These are phyloP conservation scores for Solanum sitiens DNA, from an alignment of 257 asterid genomes.

Conservation along the genomic window DNA sequence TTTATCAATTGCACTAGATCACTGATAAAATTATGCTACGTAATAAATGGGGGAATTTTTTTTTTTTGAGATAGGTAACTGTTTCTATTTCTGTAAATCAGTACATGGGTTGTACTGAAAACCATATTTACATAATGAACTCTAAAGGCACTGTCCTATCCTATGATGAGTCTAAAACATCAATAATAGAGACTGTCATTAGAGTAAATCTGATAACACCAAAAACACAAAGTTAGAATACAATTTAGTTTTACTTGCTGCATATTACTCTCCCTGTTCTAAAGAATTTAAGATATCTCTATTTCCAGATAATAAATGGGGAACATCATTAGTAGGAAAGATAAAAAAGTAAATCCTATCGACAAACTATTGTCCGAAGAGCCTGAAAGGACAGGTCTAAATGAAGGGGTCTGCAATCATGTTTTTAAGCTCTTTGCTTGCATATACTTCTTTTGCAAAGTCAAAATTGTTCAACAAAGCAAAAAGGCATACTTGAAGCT, in stretches of 20 bases:
- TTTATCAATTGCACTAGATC: not conserved
- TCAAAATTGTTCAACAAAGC: not conserved
- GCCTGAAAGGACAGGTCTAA: not conserved
- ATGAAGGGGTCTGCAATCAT: not conserved
- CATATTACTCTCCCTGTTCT: not conserved
- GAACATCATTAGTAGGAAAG: not conserved
- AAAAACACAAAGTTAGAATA: not conserved
- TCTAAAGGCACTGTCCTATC: not conserved
- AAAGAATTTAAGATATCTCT: not conserved
- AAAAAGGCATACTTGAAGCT: not conserved
- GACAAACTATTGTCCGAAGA: not conserved
- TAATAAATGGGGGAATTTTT: not conserved
- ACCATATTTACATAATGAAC: not conserved
- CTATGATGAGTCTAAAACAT: not conserved
- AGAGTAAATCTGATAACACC: not conserved
- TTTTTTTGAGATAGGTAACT: not conserved
- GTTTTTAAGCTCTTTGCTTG: not conserved
- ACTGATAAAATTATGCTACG: not conserved
- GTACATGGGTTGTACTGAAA: not conserved
- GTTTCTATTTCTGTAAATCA: not conserved
- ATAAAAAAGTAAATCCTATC: not conserved
- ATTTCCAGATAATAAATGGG: not conserved
- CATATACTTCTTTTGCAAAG: not conserved
- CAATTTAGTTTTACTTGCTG: not conserved
- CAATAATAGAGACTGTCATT: not conserved